Evolutionary conservation across 2,329 filamentous ascomycete species (phyloP).

Genomic region (Pestalotiopsis sp.): DNA sequence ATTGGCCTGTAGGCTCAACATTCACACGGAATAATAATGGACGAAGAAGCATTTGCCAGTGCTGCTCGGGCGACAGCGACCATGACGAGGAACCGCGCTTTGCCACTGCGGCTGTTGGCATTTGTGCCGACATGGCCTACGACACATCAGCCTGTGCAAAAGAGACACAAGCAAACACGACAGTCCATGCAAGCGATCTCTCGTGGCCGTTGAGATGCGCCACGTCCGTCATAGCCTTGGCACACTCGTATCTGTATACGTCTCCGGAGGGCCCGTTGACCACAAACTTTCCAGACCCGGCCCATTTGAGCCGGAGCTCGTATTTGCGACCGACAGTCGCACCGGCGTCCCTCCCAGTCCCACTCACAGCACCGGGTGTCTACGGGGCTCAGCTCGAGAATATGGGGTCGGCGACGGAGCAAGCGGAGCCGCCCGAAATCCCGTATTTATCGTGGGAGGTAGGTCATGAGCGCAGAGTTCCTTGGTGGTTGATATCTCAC

Average conservation of each 20-base stretch:
- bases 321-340: not conserved
- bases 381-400: not conserved
- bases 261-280: not conserved
- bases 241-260: not conserved
- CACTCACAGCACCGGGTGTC: not conserved
- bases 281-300: not conserved
- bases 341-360: not conserved
- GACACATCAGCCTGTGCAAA: not conserved
- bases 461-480: no score
- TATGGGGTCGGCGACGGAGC: not conserved
- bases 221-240: not conserved
- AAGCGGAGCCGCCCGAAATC: not conserved
- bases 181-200: not conserved
- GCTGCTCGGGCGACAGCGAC: not conserved
- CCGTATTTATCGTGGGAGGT: no score
- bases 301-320: not conserved
- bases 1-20: not conserved
- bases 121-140: not conserved
- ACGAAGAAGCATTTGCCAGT: not conserved
- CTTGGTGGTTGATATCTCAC: not conserved
- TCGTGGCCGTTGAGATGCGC: not conserved
- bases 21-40: not conserved
- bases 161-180: not conserved
- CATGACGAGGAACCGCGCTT: not conserved
- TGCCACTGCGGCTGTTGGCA: not conserved